Base-by-base conservation (phyloP, 2,329 filamentous ascomycete genomes). In the Fusarium dlaminii region DNA sequence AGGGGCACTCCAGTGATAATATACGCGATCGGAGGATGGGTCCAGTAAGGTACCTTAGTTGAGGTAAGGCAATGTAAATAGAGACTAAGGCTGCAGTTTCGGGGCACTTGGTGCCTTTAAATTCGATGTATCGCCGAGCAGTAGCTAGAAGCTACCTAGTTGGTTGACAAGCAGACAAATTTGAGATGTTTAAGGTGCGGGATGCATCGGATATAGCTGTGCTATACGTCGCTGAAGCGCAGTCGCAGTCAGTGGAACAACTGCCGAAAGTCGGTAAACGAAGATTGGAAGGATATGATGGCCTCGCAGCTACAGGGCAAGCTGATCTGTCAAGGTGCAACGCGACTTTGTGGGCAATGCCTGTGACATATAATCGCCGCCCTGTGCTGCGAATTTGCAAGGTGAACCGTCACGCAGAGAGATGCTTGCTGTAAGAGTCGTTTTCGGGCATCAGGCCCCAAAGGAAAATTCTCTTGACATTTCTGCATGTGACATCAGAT, bases 401-500 rank as follows among this genome's bases (percentile, higher is more conserved):
- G 27, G 57, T 64, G 54, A 56, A 59, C 37, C 48, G 56, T 49
- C 45, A 32, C 58, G 54, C 64, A 48, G 48, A 52, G 46, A 49
- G n/a, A 70, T 72, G 68, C 57, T 55, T 73, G 45, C 54, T 58
- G 60, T 63, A 52, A 58, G 59, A 48, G 32, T 24, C 48, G 49
- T 57, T 66, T 43, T 65, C 34, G 64, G 67, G 37, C 48, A 60
- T 49, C 45, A 27, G 39, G 40, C 37, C 45, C 37, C 54, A 42
- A 46, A 66, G 66, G 76, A 79, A 78, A 73, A 70, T 73, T 77
- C 74, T 79, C 72, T 77, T 72, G 75, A 73, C 56, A 46, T 42
- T 45, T n/a, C 68, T 45, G 65, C 76, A 78, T 78, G 75, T 78
- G 76, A 78, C 75, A 78, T 78, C 77, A 74, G 62, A 49, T 14